Base-by-base conservation (phyloP, 768 basidiomycete species). In the Neoboletus magnificus region DNA sequence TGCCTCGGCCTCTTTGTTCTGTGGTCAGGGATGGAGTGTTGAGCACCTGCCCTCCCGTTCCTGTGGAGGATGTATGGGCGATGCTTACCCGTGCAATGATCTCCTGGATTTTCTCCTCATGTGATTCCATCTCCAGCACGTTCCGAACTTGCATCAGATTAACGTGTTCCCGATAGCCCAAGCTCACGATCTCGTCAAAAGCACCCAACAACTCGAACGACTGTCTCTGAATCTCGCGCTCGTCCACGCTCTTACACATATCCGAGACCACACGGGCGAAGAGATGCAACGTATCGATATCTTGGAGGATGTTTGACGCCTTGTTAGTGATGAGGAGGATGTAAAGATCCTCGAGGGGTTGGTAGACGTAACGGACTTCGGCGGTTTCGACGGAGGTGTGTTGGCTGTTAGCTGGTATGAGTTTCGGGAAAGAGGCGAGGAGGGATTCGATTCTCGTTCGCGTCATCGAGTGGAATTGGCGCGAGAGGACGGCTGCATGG, bases 1-100 rank as follows among this genome's bases (percentile, higher is more conserved):
- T 2, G 96, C 97, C 66, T 99, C 97, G 7, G 93, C 93, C 74
- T 99, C 97, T 74, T 98, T 98, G 78, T 99, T 98, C 89, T 95
- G 57, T 23, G 18, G 4, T 16, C 27, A 29, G 20, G 13, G 1
- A 18, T 4, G 37, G 16, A 5, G 8, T 11, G 23, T n/a, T 64
- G 33, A 65, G 44, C 7, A 12, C 8, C 36, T 32, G 2, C 10
- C 35, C 13, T 27, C 1, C 16, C 23, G 8, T 36, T 23, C 10
- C 5, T 15, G 3, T 25, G 6, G 25, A 12, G 3, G 7, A 27
- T n/a, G 7, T 11, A 30, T 27, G 8, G 27, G 11, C 6, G 37
- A 35, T 37, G 74, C 86, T 57, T 68, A 94, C 93, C 72, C 91
- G 82, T 12, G 94, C 90, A 62, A 98, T 99, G 71, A 98, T 98